A percentile compares a stretch with the other conserved stretches of the same genome.
Conservation (phyloP, 208 protist genomes). For the Novymonas esmeraldas region DNA sequence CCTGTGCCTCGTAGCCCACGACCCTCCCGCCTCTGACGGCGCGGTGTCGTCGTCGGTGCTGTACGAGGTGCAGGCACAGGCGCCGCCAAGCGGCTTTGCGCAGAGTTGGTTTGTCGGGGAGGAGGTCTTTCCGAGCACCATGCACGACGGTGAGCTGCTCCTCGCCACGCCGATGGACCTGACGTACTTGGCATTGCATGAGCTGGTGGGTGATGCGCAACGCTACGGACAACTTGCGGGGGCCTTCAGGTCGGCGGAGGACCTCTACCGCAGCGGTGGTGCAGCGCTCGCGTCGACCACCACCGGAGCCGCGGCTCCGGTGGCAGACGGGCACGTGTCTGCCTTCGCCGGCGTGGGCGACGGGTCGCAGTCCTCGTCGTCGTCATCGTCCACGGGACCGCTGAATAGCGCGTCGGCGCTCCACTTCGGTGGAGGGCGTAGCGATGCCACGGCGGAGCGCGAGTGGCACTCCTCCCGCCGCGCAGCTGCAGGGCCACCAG, state of each 20-base stretch:
- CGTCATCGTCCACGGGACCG: constrained; percentile 1
- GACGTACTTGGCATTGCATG: constrained; percentile 62
- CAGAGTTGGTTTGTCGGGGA: constrained; percentile 27
- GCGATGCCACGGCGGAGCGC: neutral
- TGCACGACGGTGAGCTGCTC: constrained; percentile 20
- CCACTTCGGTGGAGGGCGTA: too few species aligned
- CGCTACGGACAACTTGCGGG: constrained; percentile 2
- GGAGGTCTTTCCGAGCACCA: constrained; percentile 13
- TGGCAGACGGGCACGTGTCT: neutral
- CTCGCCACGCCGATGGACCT: constrained; percentile 65
- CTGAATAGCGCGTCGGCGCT: neutral
- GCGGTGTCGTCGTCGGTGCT: constrained; percentile 4
- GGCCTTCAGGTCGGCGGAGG: constrained; percentile 22
- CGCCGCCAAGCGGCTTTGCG: constrained; percentile 17
- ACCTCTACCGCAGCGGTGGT: constrained; percentile 14
- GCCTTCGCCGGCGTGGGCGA: constrained; percentile 16
- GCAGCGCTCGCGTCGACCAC: neutral
- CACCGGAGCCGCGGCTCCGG: neutral
- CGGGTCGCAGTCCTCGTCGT: constrained; percentile 16
- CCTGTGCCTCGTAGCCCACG: constrained; percentile 30
- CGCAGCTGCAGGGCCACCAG: neutral
- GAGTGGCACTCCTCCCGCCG: neutral
- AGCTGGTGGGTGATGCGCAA: constrained; percentile 23
- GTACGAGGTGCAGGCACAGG: constrained; percentile 24
- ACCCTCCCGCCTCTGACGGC: neutral